Base-by-base conservation (phyloP, 78 protist species). In the Dictyostelium brefeldianum region DNA sequence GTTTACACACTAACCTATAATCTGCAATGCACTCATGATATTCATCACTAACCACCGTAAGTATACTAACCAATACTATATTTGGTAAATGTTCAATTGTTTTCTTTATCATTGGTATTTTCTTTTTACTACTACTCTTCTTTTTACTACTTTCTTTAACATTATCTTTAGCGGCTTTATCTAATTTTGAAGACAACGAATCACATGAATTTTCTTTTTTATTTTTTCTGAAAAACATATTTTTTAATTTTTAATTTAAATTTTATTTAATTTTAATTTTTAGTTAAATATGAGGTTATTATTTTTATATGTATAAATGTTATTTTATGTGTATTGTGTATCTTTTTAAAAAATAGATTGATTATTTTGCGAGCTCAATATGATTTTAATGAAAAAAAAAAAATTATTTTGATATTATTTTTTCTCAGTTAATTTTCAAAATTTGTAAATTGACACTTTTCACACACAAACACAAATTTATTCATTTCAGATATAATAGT, bases 71-170 rank as follows among this genome's bases (percentile, higher is more conserved):
- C 29, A 67, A 67, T 67, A 67, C 17, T 1, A 67, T 25, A 67
- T 67, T 67, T 67, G 75, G 75, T 67, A 67, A 67, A 14, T 41
- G 31, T 25, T 67, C 75, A 27, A 67, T 67, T 12, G 75, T 31
- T 67, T 31, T 25, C 22, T 67, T 51, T 8, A 8, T 51, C 56
- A 51, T 67, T 67, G 75, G 48, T 67, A 29, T 31, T 17, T 67
- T 67, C 27, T 62, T 62, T 25, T 25, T 36, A 36, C 2, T 36
- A 36, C 2, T 36, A 4, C 3, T 12, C 15, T 51, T 51, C 15
- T 51, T 51, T 12, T 51, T 51, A 12, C 53, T 48, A 8, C 8
- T 8, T 48, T 51, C 15, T 51, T 51, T 51, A 8, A 14, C 15
- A 14, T 8, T 51, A 51, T 51, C 56, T 51, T 51, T 48, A n/a